A percentile compares a stretch with the other conserved stretches of the same genome.
These are phyloP conservation scores for Globisporangium middletonii DNA, from an alignment of 352 stramenopile genomes.

Conservation along the genomic window DNA sequence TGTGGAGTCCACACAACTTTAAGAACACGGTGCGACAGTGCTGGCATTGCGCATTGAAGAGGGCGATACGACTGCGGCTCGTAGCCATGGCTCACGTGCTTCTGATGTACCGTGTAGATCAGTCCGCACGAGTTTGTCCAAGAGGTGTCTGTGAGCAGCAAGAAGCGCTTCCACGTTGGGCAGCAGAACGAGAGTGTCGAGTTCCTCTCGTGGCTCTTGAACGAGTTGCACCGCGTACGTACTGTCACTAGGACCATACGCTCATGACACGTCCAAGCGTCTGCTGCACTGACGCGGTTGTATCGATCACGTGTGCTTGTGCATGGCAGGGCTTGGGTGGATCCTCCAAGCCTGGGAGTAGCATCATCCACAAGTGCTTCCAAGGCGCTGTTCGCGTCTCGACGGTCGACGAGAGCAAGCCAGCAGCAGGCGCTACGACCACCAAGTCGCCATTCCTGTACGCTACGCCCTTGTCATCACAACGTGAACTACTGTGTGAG, in stretches of 20 bases:
- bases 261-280: neutral
- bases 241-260: neutral
- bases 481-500: neutral
- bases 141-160: conserved; percentile 92
- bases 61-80: too few relatives aligned
- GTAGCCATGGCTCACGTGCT: too few relatives aligned
- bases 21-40: conserved; percentile 88
- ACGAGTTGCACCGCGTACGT: conserved; percentile 89
- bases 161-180: conserved; percentile 95
- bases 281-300: neutral
- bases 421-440: conserved; percentile 25
- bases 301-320: neutral
- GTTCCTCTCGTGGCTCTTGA: conserved; percentile 96
- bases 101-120: conserved; percentile 37
- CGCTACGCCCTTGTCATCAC: neutral
- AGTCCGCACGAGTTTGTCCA: conserved; percentile 97
- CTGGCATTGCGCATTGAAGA: neutral
- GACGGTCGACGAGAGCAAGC: conserved; percentile 65
- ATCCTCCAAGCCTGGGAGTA: conserved; percentile 79
- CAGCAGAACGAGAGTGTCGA: conserved; percentile 93
- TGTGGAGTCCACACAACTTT: conserved; percentile 98
- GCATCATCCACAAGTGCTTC: conserved; percentile 96
- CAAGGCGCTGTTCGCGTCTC: conserved; percentile 93
- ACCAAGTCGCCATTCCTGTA: conserved; percentile 69
- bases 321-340: conserved; percentile 66